These are phyloP conservation scores for Colletotrichum agaves DNA, from an alignment of 2,329 filamentous ascomycete genomes.

Conservation along the genomic window DNA sequence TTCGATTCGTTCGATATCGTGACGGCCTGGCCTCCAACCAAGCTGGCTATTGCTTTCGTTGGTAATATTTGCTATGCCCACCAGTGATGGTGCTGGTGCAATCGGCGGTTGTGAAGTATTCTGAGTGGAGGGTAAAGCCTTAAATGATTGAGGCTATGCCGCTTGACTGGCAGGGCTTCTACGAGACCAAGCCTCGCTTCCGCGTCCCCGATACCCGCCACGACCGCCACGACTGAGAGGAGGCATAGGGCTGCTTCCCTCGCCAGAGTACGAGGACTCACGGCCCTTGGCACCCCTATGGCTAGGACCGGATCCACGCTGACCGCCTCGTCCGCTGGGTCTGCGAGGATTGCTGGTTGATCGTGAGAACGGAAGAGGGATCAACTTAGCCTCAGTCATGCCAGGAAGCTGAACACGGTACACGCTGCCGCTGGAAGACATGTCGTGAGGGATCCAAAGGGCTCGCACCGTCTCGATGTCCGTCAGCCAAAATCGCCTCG, in stretches of 20 bases:
- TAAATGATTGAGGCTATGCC: conserved; percentile 10
- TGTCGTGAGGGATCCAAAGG: conserved; percentile 41
- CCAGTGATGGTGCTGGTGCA: not conserved
- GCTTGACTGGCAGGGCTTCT: conserved; percentile 34
- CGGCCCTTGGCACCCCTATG: conserved; percentile 39
- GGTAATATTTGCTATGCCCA: conserved; percentile 10
- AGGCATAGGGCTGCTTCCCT: conserved; percentile 36
- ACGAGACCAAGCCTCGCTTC: conserved; percentile 55
- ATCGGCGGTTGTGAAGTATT: not conserved
- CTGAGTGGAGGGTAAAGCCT: not conserved
- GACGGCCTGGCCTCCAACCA: conserved; percentile 2
- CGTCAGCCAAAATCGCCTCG: conserved; percentile 59
- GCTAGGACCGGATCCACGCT: conserved; percentile 36
- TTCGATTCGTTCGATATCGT: conserved; percentile 13
- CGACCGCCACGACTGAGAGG: conserved; percentile 47
- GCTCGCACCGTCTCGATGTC: conserved; percentile 50
- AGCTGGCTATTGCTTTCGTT: conserved; percentile 9
- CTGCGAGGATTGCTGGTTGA: conserved; percentile 47
- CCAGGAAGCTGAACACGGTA: conserved; percentile 54
- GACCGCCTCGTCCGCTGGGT: conserved; percentile 38
- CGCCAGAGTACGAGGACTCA: conserved; percentile 36
- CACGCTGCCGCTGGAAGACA: conserved; percentile 36
- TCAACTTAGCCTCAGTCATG: conserved; percentile 50
- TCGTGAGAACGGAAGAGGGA: conserved; percentile 50
- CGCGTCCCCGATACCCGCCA: conserved; percentile 53